phyloP scores from a whole-genome alignment of 495 filamentous ascomycete genomes.

The Terfezia boudieri region DNA sequence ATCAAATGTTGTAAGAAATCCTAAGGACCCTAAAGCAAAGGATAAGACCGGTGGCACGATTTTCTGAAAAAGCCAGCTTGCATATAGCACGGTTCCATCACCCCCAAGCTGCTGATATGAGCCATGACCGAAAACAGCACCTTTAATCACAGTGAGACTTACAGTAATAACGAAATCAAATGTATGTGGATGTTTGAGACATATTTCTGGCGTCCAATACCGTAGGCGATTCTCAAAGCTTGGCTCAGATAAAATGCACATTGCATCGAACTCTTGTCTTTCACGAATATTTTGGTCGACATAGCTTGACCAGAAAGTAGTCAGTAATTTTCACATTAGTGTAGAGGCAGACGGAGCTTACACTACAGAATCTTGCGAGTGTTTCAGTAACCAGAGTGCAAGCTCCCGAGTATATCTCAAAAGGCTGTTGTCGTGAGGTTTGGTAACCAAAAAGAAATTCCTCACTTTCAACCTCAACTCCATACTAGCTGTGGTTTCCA shows the following conservation, averaged over 20 bases:
- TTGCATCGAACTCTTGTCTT: slow-evolving; percentile 68
- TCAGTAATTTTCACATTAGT: slow-evolving; percentile 29
- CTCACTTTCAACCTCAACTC: slow-evolving; percentile 59
- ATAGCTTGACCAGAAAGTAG: slow-evolving; percentile 77
- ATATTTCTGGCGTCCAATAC: slow-evolving; percentile 90
- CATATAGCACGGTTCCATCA: slow-evolving; percentile 80
- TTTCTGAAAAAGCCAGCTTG: slow-evolving; percentile 83
- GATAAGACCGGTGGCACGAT: slow-evolving; percentile 75
- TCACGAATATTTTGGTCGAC: slow-evolving; percentile 76
- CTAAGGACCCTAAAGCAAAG: slow-evolving; percentile 71
- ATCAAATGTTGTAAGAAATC: slow-evolving; percentile 84
- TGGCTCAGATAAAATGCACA: slow-evolving; percentile 42
- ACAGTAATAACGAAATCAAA: slow-evolving; percentile 75
- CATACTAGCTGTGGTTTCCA: slow-evolving; percentile 3
- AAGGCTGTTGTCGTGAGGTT: slow-evolving; percentile 75
- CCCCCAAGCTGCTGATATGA: slow-evolving; percentile 39
- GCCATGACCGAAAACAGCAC: background rate
- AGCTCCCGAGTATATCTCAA: slow-evolving; percentile 70
- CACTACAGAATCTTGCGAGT: slow-evolving; percentile 19
- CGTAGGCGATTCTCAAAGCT: slow-evolving; percentile 56
- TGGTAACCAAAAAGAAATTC: slow-evolving; percentile 92
- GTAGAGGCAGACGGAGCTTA: background rate
- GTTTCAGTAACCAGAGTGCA: slow-evolving; percentile 63
- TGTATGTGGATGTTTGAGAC: slow-evolving; percentile 68
- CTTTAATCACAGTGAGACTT: background rate